Conservation (phyloP, 2,329 filamentous ascomycete species). For the Pseudocercospora fijiensis region DNA sequence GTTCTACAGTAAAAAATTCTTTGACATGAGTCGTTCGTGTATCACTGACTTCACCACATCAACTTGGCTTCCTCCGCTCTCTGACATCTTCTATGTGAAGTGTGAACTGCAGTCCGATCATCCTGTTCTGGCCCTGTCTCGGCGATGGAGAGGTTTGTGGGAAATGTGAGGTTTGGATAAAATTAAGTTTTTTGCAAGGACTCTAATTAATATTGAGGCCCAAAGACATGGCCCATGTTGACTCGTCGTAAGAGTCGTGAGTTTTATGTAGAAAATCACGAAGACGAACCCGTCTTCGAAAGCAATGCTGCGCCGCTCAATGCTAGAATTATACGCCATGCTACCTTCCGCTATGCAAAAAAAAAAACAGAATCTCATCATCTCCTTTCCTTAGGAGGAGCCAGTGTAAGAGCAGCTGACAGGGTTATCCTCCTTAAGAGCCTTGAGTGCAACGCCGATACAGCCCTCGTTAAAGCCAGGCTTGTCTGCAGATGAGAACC, state of each 20-base stretch:
- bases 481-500: conserved; percentile 15
- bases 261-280: not conserved
- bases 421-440: conserved; percentile 11
- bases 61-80: too few relatives aligned
- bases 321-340: not conserved
- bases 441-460: conserved; percentile 10
- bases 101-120: too few relatives aligned
- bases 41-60: too few relatives aligned
- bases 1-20: not conserved
- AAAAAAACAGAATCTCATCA: not conserved
- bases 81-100: too few relatives aligned
- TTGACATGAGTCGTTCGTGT: not conserved
- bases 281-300: not conserved
- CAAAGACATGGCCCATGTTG: not conserved
- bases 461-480: conserved; percentile 17
- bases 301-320: not conserved
- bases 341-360: not conserved
- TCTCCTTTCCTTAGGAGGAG: not conserved
- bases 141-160: too few relatives aligned
- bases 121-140: too few relatives aligned
- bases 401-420: conserved; percentile 17
- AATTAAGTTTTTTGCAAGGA: too few relatives aligned
- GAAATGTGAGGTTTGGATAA: too few relatives aligned
- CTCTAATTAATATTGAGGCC: not conserved
- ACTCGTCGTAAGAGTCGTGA: not conserved